Percentiles rank a stretch among this genome's conserved stretches.
Conservation (phyloP, 2,329 filamentous ascomycete genomes). For the Botrytis deweyae region DNA sequence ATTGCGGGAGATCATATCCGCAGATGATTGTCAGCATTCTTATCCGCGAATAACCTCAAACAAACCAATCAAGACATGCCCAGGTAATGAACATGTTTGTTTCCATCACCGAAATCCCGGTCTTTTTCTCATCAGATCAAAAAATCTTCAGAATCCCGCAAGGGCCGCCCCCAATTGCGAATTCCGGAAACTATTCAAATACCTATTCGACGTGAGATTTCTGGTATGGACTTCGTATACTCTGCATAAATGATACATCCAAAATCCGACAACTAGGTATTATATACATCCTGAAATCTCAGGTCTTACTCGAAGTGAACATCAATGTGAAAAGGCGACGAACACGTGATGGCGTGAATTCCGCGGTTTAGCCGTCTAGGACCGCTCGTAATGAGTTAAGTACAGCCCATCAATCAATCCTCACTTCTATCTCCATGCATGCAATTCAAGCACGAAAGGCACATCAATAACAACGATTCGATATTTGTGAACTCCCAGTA, state of each 20-base stretch:
- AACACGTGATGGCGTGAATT: background rate
- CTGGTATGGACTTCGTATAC: background rate
- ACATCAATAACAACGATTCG: background rate
- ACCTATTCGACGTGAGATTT: background rate
- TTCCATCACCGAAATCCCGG: conserved; percentile 1
- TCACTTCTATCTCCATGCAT: background rate
- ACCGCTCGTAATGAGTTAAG: background rate
- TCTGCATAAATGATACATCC: background rate
- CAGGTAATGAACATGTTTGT: background rate
- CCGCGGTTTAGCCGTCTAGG: background rate
- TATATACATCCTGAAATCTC: background rate
- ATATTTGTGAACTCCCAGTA: background rate
- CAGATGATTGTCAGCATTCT: background rate
- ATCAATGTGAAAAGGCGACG: too few relatives aligned
- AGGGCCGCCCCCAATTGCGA: background rate
- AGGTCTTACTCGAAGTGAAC: background rate
- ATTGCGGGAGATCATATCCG: background rate
- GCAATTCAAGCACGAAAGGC: background rate
- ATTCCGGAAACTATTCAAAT: too few relatives aligned
- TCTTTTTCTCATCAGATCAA: background rate
- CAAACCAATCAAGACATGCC: background rate
- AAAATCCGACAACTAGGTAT: background rate
- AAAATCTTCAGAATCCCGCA: background rate
- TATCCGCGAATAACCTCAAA: background rate
- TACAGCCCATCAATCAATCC: background rate